Conservation (phyloP, 768 basidiomycete species). For the Kockovaella imperatae region DNA sequence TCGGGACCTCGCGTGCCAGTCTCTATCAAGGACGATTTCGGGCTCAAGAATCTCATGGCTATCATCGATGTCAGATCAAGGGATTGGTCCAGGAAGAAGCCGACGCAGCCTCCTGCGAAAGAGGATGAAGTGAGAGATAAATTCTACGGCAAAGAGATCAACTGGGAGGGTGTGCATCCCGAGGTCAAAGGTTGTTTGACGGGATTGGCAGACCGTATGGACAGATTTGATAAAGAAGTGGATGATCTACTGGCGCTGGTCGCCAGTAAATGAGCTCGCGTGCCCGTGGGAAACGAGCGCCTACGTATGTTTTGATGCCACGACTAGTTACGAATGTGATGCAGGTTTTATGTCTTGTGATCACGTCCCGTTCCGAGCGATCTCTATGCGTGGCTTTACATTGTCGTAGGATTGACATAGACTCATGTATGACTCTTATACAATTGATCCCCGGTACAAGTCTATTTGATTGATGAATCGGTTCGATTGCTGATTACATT, state of each 20-base stretch:
- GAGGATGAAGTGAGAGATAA: slow-evolving; percentile 31
- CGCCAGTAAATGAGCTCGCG: too few species aligned
- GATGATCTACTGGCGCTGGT: slow-evolving; percentile 35
- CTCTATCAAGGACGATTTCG: slow-evolving; percentile 63
- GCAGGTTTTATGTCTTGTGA: too few species aligned
- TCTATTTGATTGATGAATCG: too few species aligned
- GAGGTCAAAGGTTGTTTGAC: slow-evolving; percentile 28
- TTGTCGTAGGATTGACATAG: too few species aligned
- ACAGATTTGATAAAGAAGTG: slow-evolving; percentile 39
- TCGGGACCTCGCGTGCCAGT: slow-evolving; percentile 27
- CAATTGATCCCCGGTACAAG: too few species aligned
- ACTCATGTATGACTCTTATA: too few species aligned
- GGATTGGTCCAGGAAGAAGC: slow-evolving; percentile 8
- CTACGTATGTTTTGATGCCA: too few species aligned
- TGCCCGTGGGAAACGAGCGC: too few species aligned
- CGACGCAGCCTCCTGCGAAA: not conserved
- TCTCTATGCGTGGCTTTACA: too few species aligned
- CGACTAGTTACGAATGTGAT: too few species aligned
- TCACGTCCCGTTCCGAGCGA: too few species aligned
- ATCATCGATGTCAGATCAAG: slow-evolving; percentile 57
- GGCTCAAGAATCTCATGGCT: slow-evolving; percentile 75
- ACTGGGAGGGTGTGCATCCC: slow-evolving; percentile 19
- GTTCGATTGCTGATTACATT: too few species aligned
- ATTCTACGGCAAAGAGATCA: slow-evolving; percentile 27
- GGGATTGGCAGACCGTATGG: slow-evolving; percentile 23